These are phyloP conservation scores for Verticillium zaregamsianum DNA, from an alignment of 2,329 filamentous ascomycete species.

Conservation along the genomic window DNA sequence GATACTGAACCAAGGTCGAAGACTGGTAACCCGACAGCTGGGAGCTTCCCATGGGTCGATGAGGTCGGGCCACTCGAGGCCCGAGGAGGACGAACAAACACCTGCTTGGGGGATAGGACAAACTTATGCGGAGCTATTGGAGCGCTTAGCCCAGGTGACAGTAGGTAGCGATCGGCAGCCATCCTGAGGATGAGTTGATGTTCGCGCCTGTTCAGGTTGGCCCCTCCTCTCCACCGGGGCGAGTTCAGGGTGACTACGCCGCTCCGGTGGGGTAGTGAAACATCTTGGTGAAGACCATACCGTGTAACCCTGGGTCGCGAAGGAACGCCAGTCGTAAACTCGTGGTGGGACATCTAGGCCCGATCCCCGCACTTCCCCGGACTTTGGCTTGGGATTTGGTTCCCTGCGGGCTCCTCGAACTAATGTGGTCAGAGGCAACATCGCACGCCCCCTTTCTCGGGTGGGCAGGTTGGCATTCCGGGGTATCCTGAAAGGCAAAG, in stretches of 20 bases:
- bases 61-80: not conserved
- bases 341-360: not conserved
- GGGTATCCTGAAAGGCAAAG: too few species aligned
- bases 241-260: not conserved
- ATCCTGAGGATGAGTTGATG: not conserved
- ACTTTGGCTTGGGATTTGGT: not conserved
- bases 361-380: not conserved
- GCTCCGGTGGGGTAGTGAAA: slow-evolving; percentile 2
- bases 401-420: too few species aligned
- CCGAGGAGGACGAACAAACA: not conserved
- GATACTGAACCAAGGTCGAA: slow-evolving; percentile 16
- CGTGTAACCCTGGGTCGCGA: not conserved
- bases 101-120: slow-evolving; percentile 1
- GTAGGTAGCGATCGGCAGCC: not conserved
- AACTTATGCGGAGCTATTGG: slow-evolving; percentile 1
- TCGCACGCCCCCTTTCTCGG: too few species aligned
- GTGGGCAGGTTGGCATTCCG: too few species aligned
- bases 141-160: not conserved
- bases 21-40: not conserved
- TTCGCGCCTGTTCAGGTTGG: not conserved
- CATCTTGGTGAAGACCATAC: not conserved
- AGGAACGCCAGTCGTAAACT: not conserved
- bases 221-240: not conserved
- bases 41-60: not conserved
- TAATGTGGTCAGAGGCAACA: too few species aligned